Evolutionary conservation across 1,139 yeast species (phyloP).

Genomic region (Candida albicans): DNA sequence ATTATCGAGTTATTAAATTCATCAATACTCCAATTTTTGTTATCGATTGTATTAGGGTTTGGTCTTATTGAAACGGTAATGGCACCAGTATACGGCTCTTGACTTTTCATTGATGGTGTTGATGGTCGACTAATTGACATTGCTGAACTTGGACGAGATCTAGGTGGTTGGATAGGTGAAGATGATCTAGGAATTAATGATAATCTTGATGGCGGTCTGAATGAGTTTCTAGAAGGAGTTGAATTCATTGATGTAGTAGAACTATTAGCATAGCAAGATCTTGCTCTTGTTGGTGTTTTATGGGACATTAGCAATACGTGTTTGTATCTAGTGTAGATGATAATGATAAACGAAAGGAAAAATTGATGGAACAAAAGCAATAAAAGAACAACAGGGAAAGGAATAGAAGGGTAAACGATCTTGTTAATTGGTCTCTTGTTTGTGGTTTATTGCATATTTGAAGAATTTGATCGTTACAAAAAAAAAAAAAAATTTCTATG

Average conservation of each 20-base stretch:
- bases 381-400: too few relatives aligned
- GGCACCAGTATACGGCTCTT: slow-evolving; percentile 50
- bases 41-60: slow-evolving; percentile 40
- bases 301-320: slow-evolving; percentile 15
- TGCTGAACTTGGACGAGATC: slow-evolving; percentile 35
- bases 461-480: background rate
- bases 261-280: slow-evolving; percentile 17
- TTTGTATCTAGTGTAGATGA: background rate
- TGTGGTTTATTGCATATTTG: background rate
- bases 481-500: too few relatives aligned
- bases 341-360: background rate
- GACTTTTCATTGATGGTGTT: slow-evolving; percentile 33
- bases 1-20: slow-evolving; percentile 40
- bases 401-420: too few relatives aligned
- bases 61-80: slow-evolving; percentile 57
- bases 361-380: background rate
- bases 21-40: slow-evolving; percentile 45
- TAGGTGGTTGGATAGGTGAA: slow-evolving; percentile 26
- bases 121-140: slow-evolving; percentile 33
- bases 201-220: slow-evolving; percentile 17
- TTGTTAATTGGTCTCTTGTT: background rate
- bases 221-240: slow-evolving; percentile 14
- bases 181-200: slow-evolving; percentile 20
- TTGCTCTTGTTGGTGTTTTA: slow-evolving; percentile 25
- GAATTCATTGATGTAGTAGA: slow-evolving; percentile 15